Conservation (phyloP, 768 basidiomycete species). For the Trametes maxima region DNA sequence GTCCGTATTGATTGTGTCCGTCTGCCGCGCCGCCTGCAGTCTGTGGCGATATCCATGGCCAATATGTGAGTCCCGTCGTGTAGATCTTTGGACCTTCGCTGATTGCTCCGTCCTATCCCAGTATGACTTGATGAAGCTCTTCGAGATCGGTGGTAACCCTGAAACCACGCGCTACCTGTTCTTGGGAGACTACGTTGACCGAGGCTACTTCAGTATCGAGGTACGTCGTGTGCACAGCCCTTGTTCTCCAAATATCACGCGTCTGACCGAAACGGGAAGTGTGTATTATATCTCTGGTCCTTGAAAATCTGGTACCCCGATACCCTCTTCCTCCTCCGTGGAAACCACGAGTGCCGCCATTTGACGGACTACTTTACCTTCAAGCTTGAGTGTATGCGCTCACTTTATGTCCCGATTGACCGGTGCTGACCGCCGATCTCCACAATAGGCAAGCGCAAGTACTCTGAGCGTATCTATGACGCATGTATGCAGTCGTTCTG, state of each 20-base stretch:
- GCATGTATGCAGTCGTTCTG: constrained; percentile 99
- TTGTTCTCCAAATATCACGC: not conserved
- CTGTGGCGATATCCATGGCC: constrained; percentile 98
- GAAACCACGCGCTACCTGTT: constrained; percentile 75
- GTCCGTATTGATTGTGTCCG: constrained; percentile 19
- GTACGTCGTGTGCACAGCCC: constrained; percentile 35
- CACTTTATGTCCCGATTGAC: not conserved
- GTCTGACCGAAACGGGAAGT: constrained; percentile 49
- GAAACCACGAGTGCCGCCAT: constrained; percentile 99
- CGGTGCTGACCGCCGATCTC: not conserved
- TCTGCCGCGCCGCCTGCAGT: constrained; percentile 26
- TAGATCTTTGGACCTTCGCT: not conserved
- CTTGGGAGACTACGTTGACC: constrained; percentile 75
- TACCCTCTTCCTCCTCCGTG: constrained; percentile 93
- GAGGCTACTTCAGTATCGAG: constrained; percentile 78
- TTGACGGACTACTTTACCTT: constrained; percentile 99
- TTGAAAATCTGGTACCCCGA: constrained; percentile 99
- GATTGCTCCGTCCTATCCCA: constrained; percentile 30
- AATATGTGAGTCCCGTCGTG: constrained; percentile 77
- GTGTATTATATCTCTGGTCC: constrained; percentile 96
- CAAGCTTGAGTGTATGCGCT: constrained; percentile 89
- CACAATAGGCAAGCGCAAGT: constrained; percentile 91
- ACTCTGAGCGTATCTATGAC: constrained; percentile 94
- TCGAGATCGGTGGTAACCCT: constrained; percentile 76
- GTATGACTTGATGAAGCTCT: constrained; percentile 81